A percentile compares a stretch with the other conserved stretches of the same genome.
These are phyloP conservation scores for Ormosia emarginata DNA, from an alignment of 306 rosid genomes.

Conservation along the genomic window DNA sequence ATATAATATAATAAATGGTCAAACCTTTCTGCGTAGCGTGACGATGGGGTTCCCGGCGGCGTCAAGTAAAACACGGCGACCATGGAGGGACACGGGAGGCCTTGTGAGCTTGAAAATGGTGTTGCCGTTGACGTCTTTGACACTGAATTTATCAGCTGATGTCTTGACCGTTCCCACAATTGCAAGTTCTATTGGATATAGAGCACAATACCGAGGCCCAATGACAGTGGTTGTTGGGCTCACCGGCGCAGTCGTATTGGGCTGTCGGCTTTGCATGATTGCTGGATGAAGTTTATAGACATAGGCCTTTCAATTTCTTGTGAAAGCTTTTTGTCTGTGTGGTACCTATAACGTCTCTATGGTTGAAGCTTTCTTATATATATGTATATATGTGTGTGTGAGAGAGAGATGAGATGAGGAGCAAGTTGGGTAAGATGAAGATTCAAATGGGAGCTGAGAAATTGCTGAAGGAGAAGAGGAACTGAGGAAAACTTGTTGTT, in stretches of 20 bases:
- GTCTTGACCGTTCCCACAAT: conserved; percentile 36
- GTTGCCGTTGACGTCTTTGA: conserved; percentile 44
- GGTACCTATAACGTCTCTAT: not conserved
- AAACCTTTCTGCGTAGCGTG: conserved; percentile 45
- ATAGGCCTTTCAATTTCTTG: not conserved
- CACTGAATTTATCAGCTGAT: conserved; percentile 31
- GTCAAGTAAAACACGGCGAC: conserved; percentile 45
- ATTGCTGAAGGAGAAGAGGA: too few relatives aligned
- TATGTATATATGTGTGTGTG: not conserved
- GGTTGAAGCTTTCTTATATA: not conserved
- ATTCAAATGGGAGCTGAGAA: too few relatives aligned
- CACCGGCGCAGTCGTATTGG: not conserved
- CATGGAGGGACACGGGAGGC: conserved; percentile 27
- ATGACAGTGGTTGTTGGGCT: conserved; percentile 12
- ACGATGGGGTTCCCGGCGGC: conserved; percentile 36
- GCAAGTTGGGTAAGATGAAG: too few relatives aligned
- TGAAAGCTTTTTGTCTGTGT: not conserved
- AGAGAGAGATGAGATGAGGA: too few relatives aligned
- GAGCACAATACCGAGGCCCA: conserved; percentile 38
- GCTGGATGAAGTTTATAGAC: not conserved
- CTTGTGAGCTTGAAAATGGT: conserved; percentile 44
- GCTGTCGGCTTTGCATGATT: not conserved
- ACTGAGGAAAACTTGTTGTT: too few relatives aligned
- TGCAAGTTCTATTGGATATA: conserved; percentile 36
- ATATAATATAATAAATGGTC: not conserved